phyloP scores from a whole-genome alignment of 768 basidiomycete species.

The Cystofilobasidium capitatum region DNA sequence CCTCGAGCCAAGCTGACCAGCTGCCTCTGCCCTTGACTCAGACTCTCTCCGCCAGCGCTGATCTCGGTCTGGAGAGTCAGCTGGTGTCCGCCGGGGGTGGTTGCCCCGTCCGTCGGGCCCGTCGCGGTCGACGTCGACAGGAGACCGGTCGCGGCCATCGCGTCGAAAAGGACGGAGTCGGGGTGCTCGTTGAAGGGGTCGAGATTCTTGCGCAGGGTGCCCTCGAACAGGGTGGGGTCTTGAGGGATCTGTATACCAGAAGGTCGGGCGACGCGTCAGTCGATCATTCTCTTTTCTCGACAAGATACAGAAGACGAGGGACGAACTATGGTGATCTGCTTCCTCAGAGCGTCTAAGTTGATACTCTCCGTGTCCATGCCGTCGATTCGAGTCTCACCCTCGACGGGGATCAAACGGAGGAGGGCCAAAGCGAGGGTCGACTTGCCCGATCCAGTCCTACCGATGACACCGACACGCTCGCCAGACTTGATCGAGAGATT shows the following conservation, averaged over 20 bases:
- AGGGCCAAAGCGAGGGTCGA: slow-evolving; percentile 50
- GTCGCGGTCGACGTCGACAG: slow-evolving; percentile 38
- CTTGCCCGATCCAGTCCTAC: slow-evolving; percentile 48
- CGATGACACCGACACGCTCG: slow-evolving; percentile 55
- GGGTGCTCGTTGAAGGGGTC: slow-evolving; percentile 54
- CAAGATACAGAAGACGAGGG: not conserved
- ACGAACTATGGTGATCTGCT: slow-evolving; percentile 50
- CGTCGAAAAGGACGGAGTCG: slow-evolving; percentile 48
- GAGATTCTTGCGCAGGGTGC: slow-evolving; percentile 52
- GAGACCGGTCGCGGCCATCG: slow-evolving; percentile 46
- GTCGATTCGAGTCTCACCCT: slow-evolving; percentile 52
- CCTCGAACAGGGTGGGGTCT: slow-evolving; percentile 49
- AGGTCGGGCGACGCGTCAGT: too few species aligned
- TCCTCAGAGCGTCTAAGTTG: slow-evolving; percentile 52
- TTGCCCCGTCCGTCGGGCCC: slow-evolving; percentile 39
- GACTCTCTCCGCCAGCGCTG: slow-evolving; percentile 31
- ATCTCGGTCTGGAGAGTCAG: slow-evolving; percentile 47
- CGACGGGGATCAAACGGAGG: slow-evolving; percentile 51
- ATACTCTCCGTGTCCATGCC: slow-evolving; percentile 46
- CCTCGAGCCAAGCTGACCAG: slow-evolving; percentile 54
- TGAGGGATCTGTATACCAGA: slow-evolving; percentile 43
- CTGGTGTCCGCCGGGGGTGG: slow-evolving; percentile 33
- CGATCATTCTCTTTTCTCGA: not conserved
- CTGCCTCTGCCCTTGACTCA: slow-evolving; percentile 51
- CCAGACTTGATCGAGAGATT: slow-evolving; percentile 51